Conservation (phyloP, 75 land plant genomes). For the Isoetes taiwanensis region DNA sequence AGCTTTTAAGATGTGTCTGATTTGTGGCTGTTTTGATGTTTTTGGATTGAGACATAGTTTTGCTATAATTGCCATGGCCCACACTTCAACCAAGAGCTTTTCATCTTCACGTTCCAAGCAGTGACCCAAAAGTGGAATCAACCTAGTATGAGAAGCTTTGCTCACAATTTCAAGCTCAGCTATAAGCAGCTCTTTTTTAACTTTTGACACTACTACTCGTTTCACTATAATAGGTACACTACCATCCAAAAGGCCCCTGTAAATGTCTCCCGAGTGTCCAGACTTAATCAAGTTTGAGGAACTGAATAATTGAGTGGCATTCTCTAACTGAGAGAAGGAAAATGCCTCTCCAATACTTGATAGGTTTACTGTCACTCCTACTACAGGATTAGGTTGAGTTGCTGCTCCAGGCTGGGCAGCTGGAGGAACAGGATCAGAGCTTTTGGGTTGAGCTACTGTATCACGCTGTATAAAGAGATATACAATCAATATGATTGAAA, state of each 20-base stretch:
- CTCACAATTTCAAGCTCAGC: constrained; percentile 66
- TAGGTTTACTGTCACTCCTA: constrained; percentile 21
- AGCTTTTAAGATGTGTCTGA: constrained; percentile 74
- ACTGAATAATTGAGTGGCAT: constrained; percentile 47
- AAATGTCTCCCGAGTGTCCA: constrained; percentile 89
- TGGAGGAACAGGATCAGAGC: too few species aligned
- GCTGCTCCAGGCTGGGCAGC: constrained; percentile 15
- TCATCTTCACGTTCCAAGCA: constrained; percentile 72
- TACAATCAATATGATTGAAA: background rate
- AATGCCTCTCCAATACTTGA: constrained; percentile 58
- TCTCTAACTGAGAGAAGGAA: constrained; percentile 55
- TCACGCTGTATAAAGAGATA: background rate
- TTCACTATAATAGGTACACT: constrained; percentile 60
- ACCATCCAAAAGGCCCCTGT: constrained; percentile 44
- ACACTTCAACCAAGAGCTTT: constrained; percentile 85
- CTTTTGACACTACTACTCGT: constrained; percentile 33
- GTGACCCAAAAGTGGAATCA: constrained; percentile 77
- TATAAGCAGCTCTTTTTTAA: constrained; percentile 44
- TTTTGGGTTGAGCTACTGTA: too few species aligned
- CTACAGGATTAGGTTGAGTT: constrained; percentile 14
- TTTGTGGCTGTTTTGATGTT: constrained; percentile 64
- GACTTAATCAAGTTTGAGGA: constrained; percentile 57
- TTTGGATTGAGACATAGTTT: constrained; percentile 76
- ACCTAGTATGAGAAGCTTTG: constrained; percentile 49
- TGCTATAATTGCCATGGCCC: constrained; percentile 97